Conservation (phyloP, 2,329 filamentous ascomycete species). For the Spiromastix sp. region DNA sequence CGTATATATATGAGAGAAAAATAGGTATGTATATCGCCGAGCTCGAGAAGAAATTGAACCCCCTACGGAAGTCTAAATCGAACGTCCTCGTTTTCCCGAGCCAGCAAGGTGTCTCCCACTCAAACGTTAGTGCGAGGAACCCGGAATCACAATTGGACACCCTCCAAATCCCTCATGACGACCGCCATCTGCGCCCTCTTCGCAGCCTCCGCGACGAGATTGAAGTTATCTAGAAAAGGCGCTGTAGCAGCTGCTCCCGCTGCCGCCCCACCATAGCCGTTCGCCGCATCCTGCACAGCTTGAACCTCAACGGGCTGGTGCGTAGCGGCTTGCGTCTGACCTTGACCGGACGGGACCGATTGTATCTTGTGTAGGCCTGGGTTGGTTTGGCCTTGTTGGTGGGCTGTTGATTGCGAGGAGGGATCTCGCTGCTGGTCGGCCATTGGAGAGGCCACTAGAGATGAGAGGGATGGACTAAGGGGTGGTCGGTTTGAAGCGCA, state of each 20-base stretch:
- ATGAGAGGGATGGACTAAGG: background rate
- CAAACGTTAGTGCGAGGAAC: too few relatives aligned
- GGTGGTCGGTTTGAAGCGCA: background rate
- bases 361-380: background rate
- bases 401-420: background rate
- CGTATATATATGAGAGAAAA: too few relatives aligned
- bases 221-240: constrained; percentile 68
- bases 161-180: constrained; percentile 70
- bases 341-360: background rate
- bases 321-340: background rate
- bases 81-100: too few relatives aligned
- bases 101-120: too few relatives aligned
- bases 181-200: constrained; percentile 86
- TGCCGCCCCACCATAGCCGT: too few relatives aligned
- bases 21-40: too few relatives aligned
- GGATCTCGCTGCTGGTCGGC: constrained; percentile 3
- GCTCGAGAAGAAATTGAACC: too few relatives aligned
- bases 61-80: too few relatives aligned
- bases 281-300: background rate
- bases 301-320: constrained; percentile 3
- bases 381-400: background rate
- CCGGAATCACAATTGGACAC: constrained; percentile 23
- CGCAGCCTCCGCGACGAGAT: constrained; percentile 79
- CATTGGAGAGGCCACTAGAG: background rate
- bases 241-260: constrained; percentile 29